These are phyloP conservation scores for Pistacia integerrima DNA, from an alignment of 345 rosid species.

Conservation along the genomic window DNA sequence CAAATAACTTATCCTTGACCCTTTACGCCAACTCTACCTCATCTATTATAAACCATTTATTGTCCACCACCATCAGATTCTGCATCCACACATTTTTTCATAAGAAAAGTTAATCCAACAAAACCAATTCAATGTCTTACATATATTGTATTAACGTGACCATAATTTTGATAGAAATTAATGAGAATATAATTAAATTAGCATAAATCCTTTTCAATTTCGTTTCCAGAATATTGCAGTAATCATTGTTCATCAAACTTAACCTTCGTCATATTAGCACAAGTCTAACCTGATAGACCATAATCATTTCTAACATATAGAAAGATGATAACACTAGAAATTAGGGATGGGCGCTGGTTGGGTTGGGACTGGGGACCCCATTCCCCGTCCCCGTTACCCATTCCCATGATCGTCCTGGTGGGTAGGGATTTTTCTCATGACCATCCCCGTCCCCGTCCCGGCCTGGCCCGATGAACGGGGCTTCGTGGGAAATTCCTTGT, in stretches of 20 bases:
- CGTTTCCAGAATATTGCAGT: not conserved
- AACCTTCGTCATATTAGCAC: not conserved
- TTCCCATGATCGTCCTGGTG: too few species aligned
- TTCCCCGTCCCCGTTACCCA: too few species aligned
- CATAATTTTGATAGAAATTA: not conserved
- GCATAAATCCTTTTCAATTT: not conserved
- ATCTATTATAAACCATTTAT: constrained; percentile 69
- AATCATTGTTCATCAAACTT: not conserved
- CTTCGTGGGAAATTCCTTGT: too few species aligned
- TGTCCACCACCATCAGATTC: constrained; percentile 70
- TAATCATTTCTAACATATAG: not conserved
- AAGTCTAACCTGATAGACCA: not conserved
- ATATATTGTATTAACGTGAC: not conserved
- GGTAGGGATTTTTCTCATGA: too few species aligned
- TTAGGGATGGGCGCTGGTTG: too few species aligned
- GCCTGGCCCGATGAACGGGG: too few species aligned
- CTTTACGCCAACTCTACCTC: constrained; percentile 93
- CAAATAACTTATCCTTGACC: constrained; percentile 78
- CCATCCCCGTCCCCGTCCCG: too few species aligned
- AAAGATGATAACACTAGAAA: not conserved
- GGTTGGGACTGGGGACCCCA: too few species aligned
- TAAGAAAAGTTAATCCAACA: constrained; percentile 5
- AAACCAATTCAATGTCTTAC: constrained; percentile 2
- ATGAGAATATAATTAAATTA: not conserved
- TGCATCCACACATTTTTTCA: constrained; percentile 32